These are phyloP conservation scores for Penicillium glabrum DNA, from an alignment of 2,329 filamentous ascomycete genomes.

Conservation along the genomic window DNA sequence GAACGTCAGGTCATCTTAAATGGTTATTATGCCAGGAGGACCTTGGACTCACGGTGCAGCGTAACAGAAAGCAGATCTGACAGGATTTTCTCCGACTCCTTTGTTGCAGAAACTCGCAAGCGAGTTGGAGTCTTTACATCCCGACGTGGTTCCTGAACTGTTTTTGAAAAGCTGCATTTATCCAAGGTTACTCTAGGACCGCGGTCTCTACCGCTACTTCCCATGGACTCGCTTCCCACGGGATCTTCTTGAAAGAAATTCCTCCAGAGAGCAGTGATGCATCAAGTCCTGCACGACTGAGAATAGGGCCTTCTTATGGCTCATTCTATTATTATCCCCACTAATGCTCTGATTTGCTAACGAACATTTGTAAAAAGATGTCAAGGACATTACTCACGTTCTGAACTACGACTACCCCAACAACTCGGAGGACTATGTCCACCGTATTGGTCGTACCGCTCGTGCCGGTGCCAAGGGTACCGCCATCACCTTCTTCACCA, in stretches of 20 bases:
- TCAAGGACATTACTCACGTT: conserved; percentile 99
- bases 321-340: conserved; percentile 41
- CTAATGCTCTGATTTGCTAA: conserved; percentile 69
- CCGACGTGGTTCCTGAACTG: conserved; percentile 45
- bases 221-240: conserved; percentile 50
- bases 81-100: conserved; percentile 66
- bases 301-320: conserved; percentile 49
- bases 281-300: conserved; percentile 62
- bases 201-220: conserved; percentile 55
- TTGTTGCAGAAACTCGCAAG: conserved; percentile 61
- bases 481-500: conserved; percentile 97
- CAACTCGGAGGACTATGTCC: conserved; percentile 72
- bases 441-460: conserved; percentile 68
- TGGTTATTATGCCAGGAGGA: conserved; percentile 78
- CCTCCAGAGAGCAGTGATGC: conserved; percentile 60
- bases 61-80: conserved; percentile 64
- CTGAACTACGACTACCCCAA: conserved; percentile 99
- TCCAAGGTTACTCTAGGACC: conserved; percentile 68
- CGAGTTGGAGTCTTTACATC: conserved; percentile 68
- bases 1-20: conserved; percentile 66
- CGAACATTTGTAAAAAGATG: conserved; percentile 76
- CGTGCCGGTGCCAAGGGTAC: conserved; percentile 85
- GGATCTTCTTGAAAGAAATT: conserved; percentile 44
- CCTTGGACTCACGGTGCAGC: conserved; percentile 83
- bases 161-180: conserved; percentile 67